Conservation (phyloP, 1,139 yeast genomes). For the Saccharomyces pastorianus region DNA sequence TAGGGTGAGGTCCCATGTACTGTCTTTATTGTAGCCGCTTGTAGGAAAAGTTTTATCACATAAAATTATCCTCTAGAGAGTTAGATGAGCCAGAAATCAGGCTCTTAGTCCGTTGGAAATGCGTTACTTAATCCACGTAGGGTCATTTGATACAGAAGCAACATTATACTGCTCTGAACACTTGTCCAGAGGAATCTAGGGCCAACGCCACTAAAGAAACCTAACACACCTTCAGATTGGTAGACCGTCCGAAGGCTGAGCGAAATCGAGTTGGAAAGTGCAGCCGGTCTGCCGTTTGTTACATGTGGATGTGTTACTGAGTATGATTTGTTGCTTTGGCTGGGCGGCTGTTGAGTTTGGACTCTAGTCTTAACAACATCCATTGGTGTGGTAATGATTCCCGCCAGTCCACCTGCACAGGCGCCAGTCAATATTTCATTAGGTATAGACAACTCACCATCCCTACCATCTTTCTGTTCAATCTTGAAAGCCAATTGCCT, state of each 20-base stretch:
- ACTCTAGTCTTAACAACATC: conserved; percentile 92
- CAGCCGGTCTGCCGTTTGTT: conserved; percentile 24
- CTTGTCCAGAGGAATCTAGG: conserved; percentile 97
- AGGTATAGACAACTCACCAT: conserved; percentile 44
- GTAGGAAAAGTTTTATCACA: not conserved
- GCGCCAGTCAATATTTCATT: conserved; percentile 83
- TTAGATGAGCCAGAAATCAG: not conserved
- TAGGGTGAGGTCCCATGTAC: not conserved
- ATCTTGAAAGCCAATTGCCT: conserved; percentile 49
- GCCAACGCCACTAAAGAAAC: conserved; percentile 89
- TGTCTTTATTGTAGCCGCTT: not conserved
- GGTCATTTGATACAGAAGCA: conserved; percentile 64
- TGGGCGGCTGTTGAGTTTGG: conserved; percentile 53
- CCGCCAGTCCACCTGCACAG: conserved; percentile 94
- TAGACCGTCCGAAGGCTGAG: conserved; percentile 62
- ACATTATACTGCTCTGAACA: conserved; percentile 89
- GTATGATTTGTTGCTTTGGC: not conserved
- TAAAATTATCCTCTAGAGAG: not conserved
- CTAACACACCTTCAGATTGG: conserved; percentile 64
- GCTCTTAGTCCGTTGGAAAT: not conserved
- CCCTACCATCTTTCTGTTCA: conserved; percentile 20
- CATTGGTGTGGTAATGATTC: conserved; percentile 71
- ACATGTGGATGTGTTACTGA: conserved; percentile 1
- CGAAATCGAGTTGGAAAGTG: conserved; percentile 45
- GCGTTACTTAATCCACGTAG: conserved; percentile 27